A percentile compares a stretch with the other conserved stretches of the same genome.
phyloP scores from a whole-genome alignment of 129 eudicot genomes.

The Chrysanthemum makinoi region DNA sequence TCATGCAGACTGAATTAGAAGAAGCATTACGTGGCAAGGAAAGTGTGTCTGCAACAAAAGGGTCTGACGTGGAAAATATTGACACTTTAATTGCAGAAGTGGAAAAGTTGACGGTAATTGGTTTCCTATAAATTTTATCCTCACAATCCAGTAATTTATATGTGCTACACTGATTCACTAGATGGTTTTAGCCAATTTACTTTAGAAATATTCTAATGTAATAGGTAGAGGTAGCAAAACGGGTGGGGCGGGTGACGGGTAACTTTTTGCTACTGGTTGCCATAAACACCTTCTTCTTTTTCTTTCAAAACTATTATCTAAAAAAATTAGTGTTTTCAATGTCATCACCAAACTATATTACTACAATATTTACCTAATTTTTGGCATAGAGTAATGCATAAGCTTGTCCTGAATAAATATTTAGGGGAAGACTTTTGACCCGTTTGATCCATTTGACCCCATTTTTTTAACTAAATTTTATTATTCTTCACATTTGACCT shows the following conservation, averaged over 20 bases:
- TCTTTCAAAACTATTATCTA: no score
- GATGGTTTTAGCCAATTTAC: neutral
- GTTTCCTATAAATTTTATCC: neutral
- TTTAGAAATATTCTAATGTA: conserved; percentile 7
- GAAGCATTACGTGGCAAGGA: conserved; percentile 62
- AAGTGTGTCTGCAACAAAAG: conserved; percentile 59
- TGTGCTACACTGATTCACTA: conserved; percentile 4
- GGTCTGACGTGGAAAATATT: conserved; percentile 56
- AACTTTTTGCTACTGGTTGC: no score
- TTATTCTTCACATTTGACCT: neutral
- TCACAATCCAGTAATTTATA: neutral
- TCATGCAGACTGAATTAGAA: conserved; percentile 71
- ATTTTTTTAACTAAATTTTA: neutral
- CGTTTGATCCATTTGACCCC: neutral
- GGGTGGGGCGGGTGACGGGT: no score
- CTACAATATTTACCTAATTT: no score
- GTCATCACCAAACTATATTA: no score
- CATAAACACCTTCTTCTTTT: no score
- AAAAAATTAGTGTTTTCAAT: no score
- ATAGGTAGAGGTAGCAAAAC: neutral
- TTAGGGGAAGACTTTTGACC: no score
- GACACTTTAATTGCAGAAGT: conserved; percentile 68
- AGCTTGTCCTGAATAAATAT: no score
- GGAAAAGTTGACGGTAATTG: conserved; percentile 66
- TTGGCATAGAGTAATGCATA: no score